Evolutionary conservation across 2,329 filamentous ascomycete genomes (phyloP).

Genomic region (Claviceps fusiformis): DNA sequence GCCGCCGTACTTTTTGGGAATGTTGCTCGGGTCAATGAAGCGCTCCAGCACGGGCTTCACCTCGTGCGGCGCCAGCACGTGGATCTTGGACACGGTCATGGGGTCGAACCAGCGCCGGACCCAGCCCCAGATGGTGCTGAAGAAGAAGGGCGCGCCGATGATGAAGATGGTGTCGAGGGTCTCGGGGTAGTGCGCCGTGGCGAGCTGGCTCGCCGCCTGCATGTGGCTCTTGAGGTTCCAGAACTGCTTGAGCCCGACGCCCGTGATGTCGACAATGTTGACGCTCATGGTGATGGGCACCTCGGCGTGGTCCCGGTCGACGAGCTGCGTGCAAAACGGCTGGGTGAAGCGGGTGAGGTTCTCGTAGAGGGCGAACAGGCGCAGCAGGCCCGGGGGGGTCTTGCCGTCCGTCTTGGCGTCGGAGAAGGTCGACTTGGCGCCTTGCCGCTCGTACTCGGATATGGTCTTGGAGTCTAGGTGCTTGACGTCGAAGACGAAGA

Average conservation of each 20-base stretch:
- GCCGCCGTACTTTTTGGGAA: constrained; percentile 83
- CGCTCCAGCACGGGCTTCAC: constrained; percentile 62
- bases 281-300: constrained; percentile 88
- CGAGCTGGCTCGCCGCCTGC: constrained; percentile 79
- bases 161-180: constrained; percentile 59
- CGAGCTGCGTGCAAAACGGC: constrained; percentile 67
- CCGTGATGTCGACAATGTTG: constrained; percentile 87
- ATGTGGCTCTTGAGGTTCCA: constrained; percentile 92
- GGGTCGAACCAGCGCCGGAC: constrained; percentile 93
- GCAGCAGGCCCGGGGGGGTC: constrained; percentile 61
- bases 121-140: constrained; percentile 89
- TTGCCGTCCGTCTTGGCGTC: constrained; percentile 53
- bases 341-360: constrained; percentile 79
- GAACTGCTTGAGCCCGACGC: constrained; percentile 82
- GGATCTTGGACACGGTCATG: constrained; percentile 90
- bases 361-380: constrained; percentile 87
- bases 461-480: constrained; percentile 74
- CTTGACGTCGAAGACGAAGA: constrained; percentile 82
- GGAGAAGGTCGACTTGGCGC: constrained; percentile 40
- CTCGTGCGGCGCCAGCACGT: constrained; percentile 64
- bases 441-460: constrained; percentile 57
- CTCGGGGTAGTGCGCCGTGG: constrained; percentile 90
- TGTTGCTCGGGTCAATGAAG: constrained; percentile 71
- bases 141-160: constrained; percentile 81
- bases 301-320: constrained; percentile 54